Base-by-base conservation (phyloP, 2,329 filamentous ascomycete species). In the Thelonectria discophora region DNA sequence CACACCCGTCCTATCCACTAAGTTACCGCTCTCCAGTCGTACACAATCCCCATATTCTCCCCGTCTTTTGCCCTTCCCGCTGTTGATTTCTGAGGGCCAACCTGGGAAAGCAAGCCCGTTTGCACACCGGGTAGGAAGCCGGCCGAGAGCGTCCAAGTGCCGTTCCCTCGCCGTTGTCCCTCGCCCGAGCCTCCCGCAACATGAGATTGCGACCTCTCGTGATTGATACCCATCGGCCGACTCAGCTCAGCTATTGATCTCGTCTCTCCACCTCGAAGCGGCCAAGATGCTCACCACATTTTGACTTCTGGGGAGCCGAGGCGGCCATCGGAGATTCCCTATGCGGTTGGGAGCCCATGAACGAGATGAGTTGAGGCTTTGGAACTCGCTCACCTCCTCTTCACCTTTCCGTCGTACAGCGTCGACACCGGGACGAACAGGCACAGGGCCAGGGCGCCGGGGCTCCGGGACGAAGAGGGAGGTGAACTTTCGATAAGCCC, bases 321-420 rank as follows among this genome's bases (percentile, higher is more conserved):
- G 46, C 63, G 49, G 27, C 37, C 27, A 63, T 60, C 55, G 54
- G 55, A 62, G 43, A 58, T 66, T 47, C 66, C 65, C 61, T 58
- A 65, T 60, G 53, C 27, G 32, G 54, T 47, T 45, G 48, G 45
- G 50, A 62, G 34, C 47, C 42, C 42, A 53, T 53, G 17, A 30
- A 20, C n/a, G 18, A 20, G 7, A 12, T 11, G 42, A 21, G 42
- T 8, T 12, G 42, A 45, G 18, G 18, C n/a, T 3, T 45, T 7
- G 15, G 39, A 15, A 17, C 42, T 45, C 17, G 5, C 17, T 20
- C 17, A 18, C 42, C 18, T 45, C 17, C n/a, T 5, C 42, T 45
- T 20, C 42, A 45, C 42, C 18, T 45, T 20, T 45, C n/a, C 42
- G 42, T 45, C 42, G 17, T 55, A 18, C 43, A 40, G 45, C 21